Evolutionary conservation across 2,329 filamentous ascomycete species (phyloP).

Genomic region (Cryoendolithus antarcticus): DNA sequence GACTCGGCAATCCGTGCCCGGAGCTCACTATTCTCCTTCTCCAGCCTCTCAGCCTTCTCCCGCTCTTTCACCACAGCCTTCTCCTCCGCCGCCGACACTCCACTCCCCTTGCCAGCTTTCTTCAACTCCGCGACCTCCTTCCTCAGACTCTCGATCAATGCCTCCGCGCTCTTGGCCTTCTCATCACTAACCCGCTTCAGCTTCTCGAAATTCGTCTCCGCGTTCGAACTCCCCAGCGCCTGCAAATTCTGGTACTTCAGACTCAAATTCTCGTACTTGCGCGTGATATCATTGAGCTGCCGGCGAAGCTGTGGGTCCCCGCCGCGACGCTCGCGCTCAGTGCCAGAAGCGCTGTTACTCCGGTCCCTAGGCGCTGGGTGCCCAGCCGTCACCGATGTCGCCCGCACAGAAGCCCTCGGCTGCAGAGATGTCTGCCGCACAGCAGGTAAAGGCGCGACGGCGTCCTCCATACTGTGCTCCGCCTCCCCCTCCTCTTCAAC

Average conservation of each 20-base stretch:
- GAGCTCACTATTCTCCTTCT: conserved; percentile 20
- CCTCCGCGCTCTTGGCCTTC: conserved; percentile 58
- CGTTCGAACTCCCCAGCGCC: conserved; percentile 66
- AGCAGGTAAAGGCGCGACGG: conserved; percentile 14
- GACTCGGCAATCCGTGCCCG: conserved; percentile 46
- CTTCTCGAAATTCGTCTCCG: conserved; percentile 77
- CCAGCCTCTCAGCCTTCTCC: conserved; percentile 44
- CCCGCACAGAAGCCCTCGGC: conserved; percentile 17
- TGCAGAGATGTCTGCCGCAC: conserved; percentile 8
- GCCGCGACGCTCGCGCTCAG: conserved; percentile 36
- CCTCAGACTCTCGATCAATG: conserved; percentile 64
- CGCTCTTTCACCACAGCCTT: conserved; percentile 26
- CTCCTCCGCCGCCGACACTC: conserved; percentile 18
- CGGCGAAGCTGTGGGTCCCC: conserved; percentile 57
- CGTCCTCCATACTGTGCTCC: background rate
- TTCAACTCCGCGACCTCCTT: conserved; percentile 50
- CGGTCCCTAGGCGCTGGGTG: conserved; percentile 25
- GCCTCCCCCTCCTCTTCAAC: conserved; percentile 21
- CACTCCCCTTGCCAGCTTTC: conserved; percentile 36
- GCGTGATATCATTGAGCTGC: conserved; percentile 65
- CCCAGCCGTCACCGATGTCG: conserved; percentile 26
- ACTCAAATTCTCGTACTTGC: conserved; percentile 66
- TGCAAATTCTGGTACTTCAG: conserved; percentile 64
- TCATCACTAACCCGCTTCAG: conserved; percentile 66
- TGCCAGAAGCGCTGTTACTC: conserved; percentile 38